Base-by-base conservation (phyloP, 495 filamentous ascomycete genomes). In the Astrothelium subdiscretum region DNA sequence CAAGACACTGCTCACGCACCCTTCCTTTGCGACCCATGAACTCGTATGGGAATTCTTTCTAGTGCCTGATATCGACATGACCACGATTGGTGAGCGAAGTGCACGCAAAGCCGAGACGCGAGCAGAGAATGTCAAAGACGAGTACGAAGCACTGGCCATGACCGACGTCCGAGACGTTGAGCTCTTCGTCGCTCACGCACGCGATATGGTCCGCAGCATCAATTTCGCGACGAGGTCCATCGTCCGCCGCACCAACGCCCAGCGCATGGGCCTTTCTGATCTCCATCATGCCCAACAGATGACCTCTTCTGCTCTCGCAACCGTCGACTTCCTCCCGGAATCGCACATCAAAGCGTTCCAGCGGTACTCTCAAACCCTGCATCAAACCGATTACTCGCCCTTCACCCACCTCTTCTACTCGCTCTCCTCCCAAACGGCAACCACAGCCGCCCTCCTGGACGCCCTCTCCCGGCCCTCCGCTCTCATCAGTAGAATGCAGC, bases 1-100 rank as follows among this genome's bases (percentile, higher is more conserved):
- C 62, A 87, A 88, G 52, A 88, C 91, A 8, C 79, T 99, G 26
- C 78, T 99, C 32, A 78, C 83, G 0, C 95, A 99, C 69, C 88
- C 95, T 2, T 97, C 94, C 4, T 97, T 99, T 72, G 84, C 90
- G 0, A 97, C 89, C 0, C 95, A 97, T 70, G 95, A 99, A 76
- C 89, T 97, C 81, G 78, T 99, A 6, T 99, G 95, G 95, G 95
- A 99, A 68, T 99, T 99, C 75, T 95, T 99, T 73, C 82, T 99
- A 1, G 92, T 97, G 18, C 95, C 95, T 1, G 95, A 99, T 62
- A 81, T 97, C 22, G 91, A 96, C 67, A 82, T 89, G 2, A 84
- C 91, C 18, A 87, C 88, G 83, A 91, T 97, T 83, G 89, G 87
- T 26, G 88, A 96, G 70, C 82, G 95, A 31, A 94, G 88, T 65